Base-by-base conservation (phyloP, 83 land plant genomes). In the Larix sibirica region DNA sequence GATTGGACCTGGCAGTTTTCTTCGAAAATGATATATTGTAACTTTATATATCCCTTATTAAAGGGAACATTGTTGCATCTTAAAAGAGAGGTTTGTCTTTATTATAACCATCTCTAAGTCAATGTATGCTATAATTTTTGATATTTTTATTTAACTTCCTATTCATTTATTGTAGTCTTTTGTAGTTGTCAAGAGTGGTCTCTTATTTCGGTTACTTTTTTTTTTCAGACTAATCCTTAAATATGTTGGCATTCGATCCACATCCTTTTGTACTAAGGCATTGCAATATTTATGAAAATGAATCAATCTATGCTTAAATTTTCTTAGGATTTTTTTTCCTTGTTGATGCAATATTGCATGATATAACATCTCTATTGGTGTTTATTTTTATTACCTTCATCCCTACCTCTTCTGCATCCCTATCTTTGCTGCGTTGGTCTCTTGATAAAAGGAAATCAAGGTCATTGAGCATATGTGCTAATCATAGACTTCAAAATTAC, bases 1-100 rank as follows among this genome's bases (percentile, higher is more conserved):
- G 42, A 73, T 42, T 73, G 77, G 77, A 73, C 3, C 77, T 73
- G 56, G 56, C 77, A 73, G 56, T 73, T 73, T 42, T 42, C 26
- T 50, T 73, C 77, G 42, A 40, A 73, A 73, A 73, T 56, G 77
- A 73, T 73, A 73, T 73, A 42, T 73, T 42, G 54, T 73, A 73
- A 73, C 56, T 73, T 73, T 73, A 73, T 73, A 73, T 73, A 21
- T 56, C 56, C 77, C 77, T 56, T 18, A 23, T 54, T 73, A 42
- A 73, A 40, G 77, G 76, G 77, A 50, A 42, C 77, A n/a, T 44
- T 73, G 54, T 40, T 73, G 77, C 56, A 73, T 73, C 50, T 73
- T 73, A 26, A 73, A 73, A 73, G 77, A 73, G 77, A 73, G 77
- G 21, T 17, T 73, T 73, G 54, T 73, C 77, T 73, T 73, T 26